A percentile compares a stretch with the other conserved stretches of the same genome.
Conservation (phyloP, 805 yeast genomes). For the Naumovozyma baii region DNA sequence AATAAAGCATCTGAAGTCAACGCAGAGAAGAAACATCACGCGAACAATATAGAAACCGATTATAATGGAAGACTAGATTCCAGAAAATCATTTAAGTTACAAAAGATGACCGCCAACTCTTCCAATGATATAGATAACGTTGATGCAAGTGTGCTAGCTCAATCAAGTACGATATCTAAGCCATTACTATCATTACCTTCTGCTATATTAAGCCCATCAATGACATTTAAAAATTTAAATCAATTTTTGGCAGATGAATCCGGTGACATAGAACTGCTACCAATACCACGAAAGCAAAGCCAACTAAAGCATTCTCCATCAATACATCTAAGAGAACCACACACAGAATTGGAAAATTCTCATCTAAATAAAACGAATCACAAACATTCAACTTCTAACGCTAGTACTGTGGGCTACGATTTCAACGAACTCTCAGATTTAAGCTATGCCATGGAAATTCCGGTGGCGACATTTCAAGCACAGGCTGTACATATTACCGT, state of each 20-base stretch:
- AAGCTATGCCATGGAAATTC: constrained; percentile 25
- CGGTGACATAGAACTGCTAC: background rate
- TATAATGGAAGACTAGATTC: too few relatives aligned
- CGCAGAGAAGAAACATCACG: too few relatives aligned
- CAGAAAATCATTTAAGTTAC: too few relatives aligned
- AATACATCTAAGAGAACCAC: background rate
- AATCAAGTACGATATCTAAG: constrained; percentile 21
- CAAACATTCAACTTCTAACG: background rate
- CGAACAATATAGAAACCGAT: too few relatives aligned
- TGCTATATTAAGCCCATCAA: constrained; percentile 17
- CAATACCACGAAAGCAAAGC: background rate
- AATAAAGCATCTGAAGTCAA: background rate
- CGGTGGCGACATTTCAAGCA: constrained; percentile 22
- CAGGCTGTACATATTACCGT: constrained; percentile 24
- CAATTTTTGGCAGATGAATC: constrained; percentile 13
- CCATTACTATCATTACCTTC: constrained; percentile 18
- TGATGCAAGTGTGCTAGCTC: constrained; percentile 20
- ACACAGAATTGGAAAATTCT: background rate
- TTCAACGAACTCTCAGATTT: constrained; percentile 20
- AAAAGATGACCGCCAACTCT: background rate
- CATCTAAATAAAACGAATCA: background rate
- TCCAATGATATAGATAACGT: constrained; percentile 4
- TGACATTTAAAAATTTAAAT: constrained; percentile 23
- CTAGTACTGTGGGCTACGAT: background rate
- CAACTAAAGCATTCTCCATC: background rate